Evolutionary conservation across 495 filamentous ascomycete species (phyloP).

Genomic region (Venustampulla echinocandica): DNA sequence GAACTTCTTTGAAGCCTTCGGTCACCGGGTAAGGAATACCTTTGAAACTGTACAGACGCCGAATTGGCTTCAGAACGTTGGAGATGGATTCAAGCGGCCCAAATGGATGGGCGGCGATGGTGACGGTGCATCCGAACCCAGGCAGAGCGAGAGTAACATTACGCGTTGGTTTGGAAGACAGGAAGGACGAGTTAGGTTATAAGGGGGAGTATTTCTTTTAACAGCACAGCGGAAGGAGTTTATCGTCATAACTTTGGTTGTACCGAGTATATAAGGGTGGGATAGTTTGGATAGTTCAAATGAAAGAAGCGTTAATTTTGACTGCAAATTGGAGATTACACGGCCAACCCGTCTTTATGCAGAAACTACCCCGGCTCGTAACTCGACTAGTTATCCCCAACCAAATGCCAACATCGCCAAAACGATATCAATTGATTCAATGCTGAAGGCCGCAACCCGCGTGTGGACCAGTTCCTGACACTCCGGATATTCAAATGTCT

Average conservation of each 20-base stretch:
- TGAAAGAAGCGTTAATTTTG: not conserved
- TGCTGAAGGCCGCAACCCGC: no score
- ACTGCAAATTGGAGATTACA: no score
- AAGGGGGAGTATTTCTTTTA: not conserved
- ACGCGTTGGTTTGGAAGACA: constrained; percentile 25
- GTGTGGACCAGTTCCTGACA: no score
- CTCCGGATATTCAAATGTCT: no score
- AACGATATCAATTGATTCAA: no score
- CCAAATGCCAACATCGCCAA: no score
- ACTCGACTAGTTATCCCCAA: no score
- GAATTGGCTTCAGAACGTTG: constrained; percentile 64
- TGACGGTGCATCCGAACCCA: constrained; percentile 18
- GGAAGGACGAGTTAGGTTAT: constrained; percentile 23
- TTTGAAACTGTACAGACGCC: constrained; percentile 78
- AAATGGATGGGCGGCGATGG: constrained; percentile 72
- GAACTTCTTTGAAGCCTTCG: constrained; percentile 72
- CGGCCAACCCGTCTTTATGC: no score
- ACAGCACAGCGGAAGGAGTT: constrained; percentile 22
- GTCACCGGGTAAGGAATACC: constrained; percentile 82
- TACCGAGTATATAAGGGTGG: constrained; percentile 4
- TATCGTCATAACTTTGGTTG: constrained; percentile 12
- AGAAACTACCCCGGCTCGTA: no score
- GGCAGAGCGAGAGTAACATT: constrained; percentile 19
- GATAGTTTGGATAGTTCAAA: constrained; percentile 4
- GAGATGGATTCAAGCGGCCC: constrained; percentile 59